phyloP scores from a whole-genome alignment of 164 flowering plant species.

The Nymphaea thermarum region DNA sequence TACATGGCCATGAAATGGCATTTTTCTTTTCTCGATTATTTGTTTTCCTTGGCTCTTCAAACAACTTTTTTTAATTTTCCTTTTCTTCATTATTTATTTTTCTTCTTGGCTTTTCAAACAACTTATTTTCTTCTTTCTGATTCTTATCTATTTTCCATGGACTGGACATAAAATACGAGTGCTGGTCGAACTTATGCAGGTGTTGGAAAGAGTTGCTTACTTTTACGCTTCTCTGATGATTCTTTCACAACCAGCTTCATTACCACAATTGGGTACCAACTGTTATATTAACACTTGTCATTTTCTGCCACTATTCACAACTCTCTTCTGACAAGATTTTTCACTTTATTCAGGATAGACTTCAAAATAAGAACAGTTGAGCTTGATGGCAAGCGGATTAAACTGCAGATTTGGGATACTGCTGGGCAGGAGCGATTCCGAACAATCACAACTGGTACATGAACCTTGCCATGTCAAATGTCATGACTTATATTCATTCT shows the following conservation, averaged over 20 bases:
- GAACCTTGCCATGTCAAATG: background rate
- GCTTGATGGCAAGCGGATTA: slow-evolving; percentile 59
- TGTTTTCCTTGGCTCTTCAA: no score
- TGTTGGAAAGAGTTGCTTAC: slow-evolving; percentile 82
- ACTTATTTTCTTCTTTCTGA: no score
- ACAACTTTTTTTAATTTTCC: no score
- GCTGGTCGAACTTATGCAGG: slow-evolving; percentile 22
- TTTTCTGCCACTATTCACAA: background rate
- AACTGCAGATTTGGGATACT: slow-evolving; percentile 72
- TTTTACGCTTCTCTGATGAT: slow-evolving; percentile 71
- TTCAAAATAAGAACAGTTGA: slow-evolving; percentile 72
- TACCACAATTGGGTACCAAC: slow-evolving; percentile 62
- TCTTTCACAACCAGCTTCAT: slow-evolving; percentile 76
- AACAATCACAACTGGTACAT: slow-evolving; percentile 54
- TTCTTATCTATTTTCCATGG: no score
- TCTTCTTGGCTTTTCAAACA: no score
- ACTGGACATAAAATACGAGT: no score
- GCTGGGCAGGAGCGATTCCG: slow-evolving; percentile 74
- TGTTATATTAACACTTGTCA: background rate
- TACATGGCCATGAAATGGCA: no score
- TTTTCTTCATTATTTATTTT: no score
- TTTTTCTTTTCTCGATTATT: no score
- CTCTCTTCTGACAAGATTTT: background rate
- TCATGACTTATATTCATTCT: background rate
- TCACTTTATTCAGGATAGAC: slow-evolving; percentile 33